Conservation (phyloP, 169 alveolate species). For the Theileria luwenshuni region DNA sequence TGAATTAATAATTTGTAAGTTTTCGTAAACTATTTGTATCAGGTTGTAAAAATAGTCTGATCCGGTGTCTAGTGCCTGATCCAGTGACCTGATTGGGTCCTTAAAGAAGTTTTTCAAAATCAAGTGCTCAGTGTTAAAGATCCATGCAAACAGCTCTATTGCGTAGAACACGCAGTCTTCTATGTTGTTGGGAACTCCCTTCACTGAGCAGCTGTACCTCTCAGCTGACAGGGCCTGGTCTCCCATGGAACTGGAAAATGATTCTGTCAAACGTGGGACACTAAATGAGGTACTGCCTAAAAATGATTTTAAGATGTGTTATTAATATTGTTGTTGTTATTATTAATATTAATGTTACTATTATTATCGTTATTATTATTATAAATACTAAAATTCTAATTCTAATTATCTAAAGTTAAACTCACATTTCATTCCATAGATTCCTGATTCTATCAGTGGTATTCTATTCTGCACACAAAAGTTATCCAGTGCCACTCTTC, state of each 20-base stretch:
- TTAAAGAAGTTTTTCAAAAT: constrained; percentile 35
- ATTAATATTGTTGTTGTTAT: not conserved
- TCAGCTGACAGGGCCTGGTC: constrained; percentile 18
- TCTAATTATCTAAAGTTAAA: not conserved
- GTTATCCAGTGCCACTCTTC: constrained; percentile 53
- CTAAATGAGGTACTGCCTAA: constrained; percentile 48
- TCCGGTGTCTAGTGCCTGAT: constrained; percentile 14
- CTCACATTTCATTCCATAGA: constrained; percentile 66
- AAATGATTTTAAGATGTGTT: not conserved
- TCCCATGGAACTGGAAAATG: constrained; percentile 43
- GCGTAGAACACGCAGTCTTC: constrained; percentile 55
- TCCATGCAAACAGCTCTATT: constrained; percentile 53
- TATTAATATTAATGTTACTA: not conserved
- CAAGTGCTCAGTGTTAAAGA: constrained; percentile 39
- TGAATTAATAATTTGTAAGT: constrained; percentile 16
- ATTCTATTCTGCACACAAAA: constrained; percentile 31
- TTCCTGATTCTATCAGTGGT: constrained; percentile 60
- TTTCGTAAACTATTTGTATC: constrained; percentile 13
- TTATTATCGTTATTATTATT: not conserved
- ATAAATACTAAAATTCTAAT: not conserved
- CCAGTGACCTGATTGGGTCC: constrained; percentile 47
- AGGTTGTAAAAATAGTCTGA: constrained; percentile 24
- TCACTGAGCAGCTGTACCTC: constrained; percentile 55
- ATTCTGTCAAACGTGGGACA: constrained; percentile 53
- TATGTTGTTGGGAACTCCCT: constrained; percentile 54